phyloP scores from a whole-genome alignment of 495 filamentous ascomycete genomes.

The Penicillium roqueforti region DNA sequence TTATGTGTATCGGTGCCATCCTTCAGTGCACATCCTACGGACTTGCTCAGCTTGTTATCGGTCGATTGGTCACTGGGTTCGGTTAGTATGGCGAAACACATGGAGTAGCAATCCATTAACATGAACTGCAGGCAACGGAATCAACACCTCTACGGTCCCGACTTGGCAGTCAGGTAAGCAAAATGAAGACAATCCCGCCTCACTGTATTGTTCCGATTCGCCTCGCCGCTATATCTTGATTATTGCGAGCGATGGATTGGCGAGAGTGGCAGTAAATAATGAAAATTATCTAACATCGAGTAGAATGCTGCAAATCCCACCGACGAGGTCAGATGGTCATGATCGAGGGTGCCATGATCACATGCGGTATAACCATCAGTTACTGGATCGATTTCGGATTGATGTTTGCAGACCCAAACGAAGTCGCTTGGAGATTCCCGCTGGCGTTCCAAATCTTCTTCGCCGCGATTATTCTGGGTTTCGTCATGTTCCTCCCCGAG shows the following conservation, averaged over 20 bases:
- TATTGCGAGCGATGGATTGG: neutral
- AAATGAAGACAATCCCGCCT: neutral
- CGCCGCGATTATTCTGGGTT: conserved; percentile 54
- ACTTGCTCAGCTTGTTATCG: conserved; percentile 61
- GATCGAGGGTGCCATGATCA: conserved; percentile 72
- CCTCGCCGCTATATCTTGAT: neutral
- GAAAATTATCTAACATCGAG: neutral
- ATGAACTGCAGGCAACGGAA: conserved; percentile 41
- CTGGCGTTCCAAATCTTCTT: conserved; percentile 71
- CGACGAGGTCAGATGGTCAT: conserved; percentile 73
- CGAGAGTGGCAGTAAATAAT: neutral
- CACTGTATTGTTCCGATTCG: neutral
- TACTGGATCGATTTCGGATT: conserved; percentile 77
- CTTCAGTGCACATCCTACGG: conserved; percentile 59
- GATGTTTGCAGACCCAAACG: conserved; percentile 58
- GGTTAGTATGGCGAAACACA: conserved; percentile 32
- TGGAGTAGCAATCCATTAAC: neutral
- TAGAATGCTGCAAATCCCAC: conserved; percentile 68
- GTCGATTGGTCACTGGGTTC: conserved; percentile 56
- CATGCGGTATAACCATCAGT: conserved; percentile 64
- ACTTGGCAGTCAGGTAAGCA: conserved; percentile 61
- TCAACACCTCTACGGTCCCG: conserved; percentile 65
- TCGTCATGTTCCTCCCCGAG: conserved; percentile 65
- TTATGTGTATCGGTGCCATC: conserved; percentile 57
- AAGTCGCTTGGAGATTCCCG: conserved; percentile 70